phyloP scores from a whole-genome alignment of 495 filamentous ascomycete genomes.

The Zalerion maritima region DNA sequence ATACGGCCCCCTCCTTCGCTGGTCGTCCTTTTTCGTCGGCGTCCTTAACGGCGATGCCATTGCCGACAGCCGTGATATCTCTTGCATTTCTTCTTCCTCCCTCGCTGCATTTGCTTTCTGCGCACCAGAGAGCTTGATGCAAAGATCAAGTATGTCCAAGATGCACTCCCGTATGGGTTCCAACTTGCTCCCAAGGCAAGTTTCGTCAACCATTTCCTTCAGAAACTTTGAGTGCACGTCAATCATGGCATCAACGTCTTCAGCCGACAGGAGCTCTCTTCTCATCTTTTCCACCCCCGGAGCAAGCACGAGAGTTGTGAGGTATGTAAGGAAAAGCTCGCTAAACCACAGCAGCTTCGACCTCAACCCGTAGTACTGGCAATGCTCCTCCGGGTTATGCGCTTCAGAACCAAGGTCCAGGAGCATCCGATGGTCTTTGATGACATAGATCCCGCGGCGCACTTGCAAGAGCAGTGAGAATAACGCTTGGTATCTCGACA shows the following conservation, averaged over 20 bases:
- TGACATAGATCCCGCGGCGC: slow-evolving; percentile 51
- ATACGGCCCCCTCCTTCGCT: slow-evolving; percentile 10
- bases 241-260: slow-evolving; percentile 75
- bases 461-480: slow-evolving; percentile 68
- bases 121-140: slow-evolving; percentile 33
- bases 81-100: slow-evolving; percentile 23
- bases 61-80: slow-evolving; percentile 18
- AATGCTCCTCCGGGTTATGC: slow-evolving; percentile 18
- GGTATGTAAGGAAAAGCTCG: slow-evolving; percentile 57
- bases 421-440: slow-evolving; percentile 41
- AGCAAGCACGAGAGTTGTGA: slow-evolving; percentile 55
- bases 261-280: slow-evolving; percentile 37
- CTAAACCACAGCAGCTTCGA: slow-evolving; percentile 70
- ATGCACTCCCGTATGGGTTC: slow-evolving; percentile 50
- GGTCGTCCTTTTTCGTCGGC: slow-evolving; percentile 3
- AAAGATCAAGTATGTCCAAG: slow-evolving; percentile 46
- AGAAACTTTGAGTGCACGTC: slow-evolving; percentile 50
- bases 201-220: slow-evolving; percentile 43
- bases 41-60: slow-evolving; percentile 11
- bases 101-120: slow-evolving; percentile 24
- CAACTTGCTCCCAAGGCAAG: slow-evolving; percentile 49
- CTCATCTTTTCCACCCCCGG: slow-evolving; percentile 39
- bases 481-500: slow-evolving; percentile 50
- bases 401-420: slow-evolving; percentile 11
- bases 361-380: slow-evolving; percentile 45